Evolutionary conservation across 495 filamentous ascomycete species (phyloP), one percentile per base, ranked within the genome.

Genomic region (Sphaerosporella brunnea): DNA sequence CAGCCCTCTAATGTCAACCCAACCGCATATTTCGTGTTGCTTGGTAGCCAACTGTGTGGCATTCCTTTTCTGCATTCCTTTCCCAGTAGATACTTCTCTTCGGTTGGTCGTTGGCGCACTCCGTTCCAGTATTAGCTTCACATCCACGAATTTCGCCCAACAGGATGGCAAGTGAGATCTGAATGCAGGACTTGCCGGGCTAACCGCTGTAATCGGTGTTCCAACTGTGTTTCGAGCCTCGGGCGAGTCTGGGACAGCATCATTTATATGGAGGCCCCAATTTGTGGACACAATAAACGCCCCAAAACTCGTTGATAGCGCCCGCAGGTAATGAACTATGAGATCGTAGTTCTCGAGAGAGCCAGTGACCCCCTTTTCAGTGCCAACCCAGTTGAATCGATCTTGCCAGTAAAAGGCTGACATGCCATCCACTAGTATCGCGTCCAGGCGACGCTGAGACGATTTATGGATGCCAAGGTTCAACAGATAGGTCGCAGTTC

Each of bases 371-470:
- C 24, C n/a, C n/a, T n/a, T n/a, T n/a, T n/a, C n/a, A n/a, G n/a
- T n/a, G n/a, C n/a, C n/a, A n/a, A n/a, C n/a, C n/a, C n/a, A n/a
- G n/a, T n/a, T n/a, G n/a, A n/a, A n/a, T n/a, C n/a, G 19, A 13
- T 46, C 43, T 21, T 32, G 43, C 43, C 43, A 46, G 20, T 46
- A 46, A 20, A 46, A 46, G 11, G 43, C 25, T 9, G 43, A 46
- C 35, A 36, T 7, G 13, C 43, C 23, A 21, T 46, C 43, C 26
- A 46, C 21, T 8, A 46, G 28, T 18, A 46, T 36, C 13, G 25
- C 43, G 30, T 16, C 28, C 15, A 46, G 19, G 16, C 25, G n/a
- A 8, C 43, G 25, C 8, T 20, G 25, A 11, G 11, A 9, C 3
- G 39, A 43, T 10, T 21, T 5, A 43, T 43, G 39, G 20, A 5